Conservation (phyloP, 139 green algal species). For the Microglena sp. region DNA sequence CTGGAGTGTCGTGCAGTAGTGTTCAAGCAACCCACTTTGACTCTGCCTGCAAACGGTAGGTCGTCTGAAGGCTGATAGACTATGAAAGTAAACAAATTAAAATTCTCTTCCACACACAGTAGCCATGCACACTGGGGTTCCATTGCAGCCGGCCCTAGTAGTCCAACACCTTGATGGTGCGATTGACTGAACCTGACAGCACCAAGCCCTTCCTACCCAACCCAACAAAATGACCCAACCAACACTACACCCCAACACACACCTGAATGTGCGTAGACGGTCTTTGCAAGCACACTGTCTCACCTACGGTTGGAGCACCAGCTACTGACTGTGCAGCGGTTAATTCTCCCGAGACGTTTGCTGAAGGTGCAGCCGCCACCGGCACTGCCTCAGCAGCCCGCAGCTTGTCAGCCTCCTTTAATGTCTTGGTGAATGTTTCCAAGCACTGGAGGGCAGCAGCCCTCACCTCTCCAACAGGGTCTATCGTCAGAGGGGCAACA, state of each 20-base stretch:
- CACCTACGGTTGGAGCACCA: slow-evolving; percentile 3
- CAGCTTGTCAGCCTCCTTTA: slow-evolving; percentile 25
- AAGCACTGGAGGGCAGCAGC: slow-evolving; percentile 19
- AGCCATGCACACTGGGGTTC: no score
- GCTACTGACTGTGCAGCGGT: neutral
- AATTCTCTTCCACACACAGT: no score
- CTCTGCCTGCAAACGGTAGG: no score
- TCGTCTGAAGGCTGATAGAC: no score
- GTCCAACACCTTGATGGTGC: neutral
- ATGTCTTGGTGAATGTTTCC: slow-evolving; percentile 36
- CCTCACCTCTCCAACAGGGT: slow-evolving; percentile 55
- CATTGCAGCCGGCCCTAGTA: no score
- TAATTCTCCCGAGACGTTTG: neutral
- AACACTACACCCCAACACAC: no score
- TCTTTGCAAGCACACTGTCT: neutral
- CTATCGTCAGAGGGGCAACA: slow-evolving; percentile 65
- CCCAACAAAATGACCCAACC: neutral
- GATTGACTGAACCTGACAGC: neutral
- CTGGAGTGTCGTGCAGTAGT: no score
- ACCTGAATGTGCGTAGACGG: no score
- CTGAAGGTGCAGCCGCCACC: neutral
- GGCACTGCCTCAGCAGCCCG: slow-evolving; percentile 1
- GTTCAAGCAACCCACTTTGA: no score
- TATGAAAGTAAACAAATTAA: no score
- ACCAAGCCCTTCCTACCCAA: neutral